Conservation (phyloP, 306 rosid species). For the Rosa rugosa region DNA sequence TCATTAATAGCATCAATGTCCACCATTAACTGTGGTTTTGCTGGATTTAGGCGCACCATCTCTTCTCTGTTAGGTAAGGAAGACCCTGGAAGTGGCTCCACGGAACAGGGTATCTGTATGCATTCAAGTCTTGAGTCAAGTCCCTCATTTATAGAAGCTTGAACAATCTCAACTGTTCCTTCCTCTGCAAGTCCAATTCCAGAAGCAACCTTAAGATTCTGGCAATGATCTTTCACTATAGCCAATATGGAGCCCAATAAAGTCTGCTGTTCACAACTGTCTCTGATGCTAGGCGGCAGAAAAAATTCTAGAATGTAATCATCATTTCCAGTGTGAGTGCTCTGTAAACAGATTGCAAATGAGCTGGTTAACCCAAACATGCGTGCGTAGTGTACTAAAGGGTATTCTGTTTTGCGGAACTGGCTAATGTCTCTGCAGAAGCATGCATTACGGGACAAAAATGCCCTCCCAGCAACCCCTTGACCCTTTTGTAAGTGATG, state of each 20-base stretch:
- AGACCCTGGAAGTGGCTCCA: slow-evolving; percentile 39
- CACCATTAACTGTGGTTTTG: slow-evolving; percentile 26
- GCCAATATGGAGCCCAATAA: slow-evolving; percentile 68
- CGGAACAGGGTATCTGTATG: slow-evolving; percentile 34
- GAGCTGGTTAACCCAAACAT: slow-evolving; percentile 71
- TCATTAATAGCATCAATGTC: slow-evolving; percentile 30
- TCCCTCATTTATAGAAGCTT: slow-evolving; percentile 42
- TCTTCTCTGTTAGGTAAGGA: slow-evolving; percentile 43
- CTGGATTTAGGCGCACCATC: slow-evolving; percentile 35
- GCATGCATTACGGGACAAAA: slow-evolving; percentile 58
- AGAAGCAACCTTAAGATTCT: slow-evolving; percentile 72
- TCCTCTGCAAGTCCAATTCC: slow-evolving; percentile 57
- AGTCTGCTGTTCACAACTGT: slow-evolving; percentile 44
- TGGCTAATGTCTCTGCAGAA: slow-evolving; percentile 66
- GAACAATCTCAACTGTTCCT: slow-evolving; percentile 55
- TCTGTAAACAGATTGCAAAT: slow-evolving; percentile 76
- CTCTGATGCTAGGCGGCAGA: slow-evolving; percentile 55
- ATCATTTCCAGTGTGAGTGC: slow-evolving; percentile 68
- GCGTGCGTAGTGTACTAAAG: slow-evolving; percentile 80
- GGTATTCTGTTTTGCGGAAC: slow-evolving; percentile 81
- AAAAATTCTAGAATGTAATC: slow-evolving; percentile 81
- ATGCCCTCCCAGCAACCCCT: slow-evolving; percentile 89
- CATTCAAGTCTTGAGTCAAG: slow-evolving; percentile 51
- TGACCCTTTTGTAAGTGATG: slow-evolving; percentile 94
- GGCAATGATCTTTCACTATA: slow-evolving; percentile 70